Evolutionary conservation across 495 filamentous ascomycete genomes (phyloP).

Genomic region (Aspergillus heteromorphus): DNA sequence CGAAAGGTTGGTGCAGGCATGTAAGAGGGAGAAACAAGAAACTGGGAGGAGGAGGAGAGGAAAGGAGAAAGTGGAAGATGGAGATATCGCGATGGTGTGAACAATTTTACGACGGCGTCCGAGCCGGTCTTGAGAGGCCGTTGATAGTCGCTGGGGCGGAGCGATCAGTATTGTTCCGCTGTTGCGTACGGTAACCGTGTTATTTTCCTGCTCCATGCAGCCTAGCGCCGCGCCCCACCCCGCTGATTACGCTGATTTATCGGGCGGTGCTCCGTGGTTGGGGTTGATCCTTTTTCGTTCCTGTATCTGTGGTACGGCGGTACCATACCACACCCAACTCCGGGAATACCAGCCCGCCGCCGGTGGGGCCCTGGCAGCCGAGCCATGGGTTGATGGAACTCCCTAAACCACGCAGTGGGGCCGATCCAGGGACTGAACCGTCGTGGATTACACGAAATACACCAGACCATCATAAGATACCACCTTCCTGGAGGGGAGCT

Average conservation of each 20-base stretch:
- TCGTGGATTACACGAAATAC: too few species aligned
- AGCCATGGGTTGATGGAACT: constrained; percentile 6
- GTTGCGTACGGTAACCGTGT: neutral
- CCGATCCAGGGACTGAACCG: constrained; percentile 15
- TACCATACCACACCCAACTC: neutral
- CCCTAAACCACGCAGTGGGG: constrained; percentile 6
- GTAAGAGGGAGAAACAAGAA: constrained; percentile 11
- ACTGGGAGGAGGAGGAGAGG: constrained; percentile 1
- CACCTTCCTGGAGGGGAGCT: too few species aligned
- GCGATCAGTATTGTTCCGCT: constrained; percentile 3
- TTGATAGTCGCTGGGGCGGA: constrained; percentile 12
- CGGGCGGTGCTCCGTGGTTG: neutral
- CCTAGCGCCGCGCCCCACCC: neutral
- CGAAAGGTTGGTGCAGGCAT: constrained; percentile 4
- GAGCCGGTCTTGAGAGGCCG: constrained; percentile 10
- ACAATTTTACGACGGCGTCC: constrained; percentile 23
- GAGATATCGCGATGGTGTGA: constrained; percentile 18
- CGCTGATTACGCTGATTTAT: neutral
- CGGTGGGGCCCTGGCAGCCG: neutral
- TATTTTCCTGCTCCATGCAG: neutral
- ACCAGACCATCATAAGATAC: too few species aligned
- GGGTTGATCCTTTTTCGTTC: neutral
- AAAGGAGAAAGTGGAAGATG: constrained; percentile 10
- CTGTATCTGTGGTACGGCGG: neutral
- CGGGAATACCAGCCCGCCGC: too few species aligned